Percentiles rank a stretch among this genome's conserved stretches.
Evolutionary conservation across 257 asterid species (phyloP).

Genomic region (Striga asiatica): DNA sequence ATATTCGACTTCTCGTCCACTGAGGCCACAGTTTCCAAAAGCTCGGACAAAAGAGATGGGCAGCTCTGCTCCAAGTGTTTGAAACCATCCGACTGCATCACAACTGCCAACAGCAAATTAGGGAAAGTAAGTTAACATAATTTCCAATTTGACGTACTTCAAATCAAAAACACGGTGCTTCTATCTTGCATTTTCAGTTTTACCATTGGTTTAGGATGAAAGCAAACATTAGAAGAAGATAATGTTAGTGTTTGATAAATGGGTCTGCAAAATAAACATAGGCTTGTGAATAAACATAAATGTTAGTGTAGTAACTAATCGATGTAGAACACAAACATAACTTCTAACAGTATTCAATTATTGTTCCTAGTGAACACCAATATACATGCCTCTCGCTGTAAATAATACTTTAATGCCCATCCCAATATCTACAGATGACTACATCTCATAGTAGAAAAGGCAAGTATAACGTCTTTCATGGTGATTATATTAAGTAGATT

Average conservation of each 20-base stretch:
- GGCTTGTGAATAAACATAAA: too few relatives aligned
- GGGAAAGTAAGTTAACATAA: conserved; percentile 13
- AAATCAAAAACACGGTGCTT: too few relatives aligned
- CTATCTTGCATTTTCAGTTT: too few relatives aligned
- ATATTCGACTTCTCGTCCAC: conserved; percentile 52
- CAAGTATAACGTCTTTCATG: too few relatives aligned
- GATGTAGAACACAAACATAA: too few relatives aligned
- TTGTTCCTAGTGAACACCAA: not conserved
- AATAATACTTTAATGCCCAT: not conserved
- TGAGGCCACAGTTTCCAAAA: conserved; percentile 81
- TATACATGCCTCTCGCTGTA: not conserved
- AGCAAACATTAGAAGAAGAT: not conserved
- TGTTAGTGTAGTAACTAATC: too few relatives aligned
- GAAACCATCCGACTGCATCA: conserved; percentile 82
- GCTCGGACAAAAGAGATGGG: conserved; percentile 64
- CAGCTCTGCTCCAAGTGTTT: conserved; percentile 63
- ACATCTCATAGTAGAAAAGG: not conserved
- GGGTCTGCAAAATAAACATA: too few relatives aligned
- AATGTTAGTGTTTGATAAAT: too few relatives aligned
- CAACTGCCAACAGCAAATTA: conserved; percentile 37
- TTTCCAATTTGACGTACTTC: too few relatives aligned
- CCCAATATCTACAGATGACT: not conserved
- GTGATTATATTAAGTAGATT: too few relatives aligned
- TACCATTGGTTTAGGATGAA: not conserved
- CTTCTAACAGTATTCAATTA: too few relatives aligned